Evolutionary conservation across 1,284 basidiomycete genomes (phyloP), one percentile per base, ranked within the genome.

Genomic region (Megacollybia platyphylla): DNA sequence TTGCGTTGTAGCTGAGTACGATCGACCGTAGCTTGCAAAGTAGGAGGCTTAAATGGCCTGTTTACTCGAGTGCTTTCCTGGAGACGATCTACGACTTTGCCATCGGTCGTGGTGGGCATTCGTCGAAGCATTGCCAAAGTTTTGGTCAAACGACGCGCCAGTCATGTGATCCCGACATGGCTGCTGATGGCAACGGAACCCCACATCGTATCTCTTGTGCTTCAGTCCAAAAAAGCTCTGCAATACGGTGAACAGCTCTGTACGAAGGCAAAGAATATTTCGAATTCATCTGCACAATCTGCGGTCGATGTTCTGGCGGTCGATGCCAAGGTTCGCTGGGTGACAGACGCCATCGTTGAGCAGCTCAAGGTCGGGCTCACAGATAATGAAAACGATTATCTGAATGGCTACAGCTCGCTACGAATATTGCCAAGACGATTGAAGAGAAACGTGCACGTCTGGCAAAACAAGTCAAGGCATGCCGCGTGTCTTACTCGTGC

Each of bases 1-100:
- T 91, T 92, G 24, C 88, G 72, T 45, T 72, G 67, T 0, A 83
- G 82, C 49, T 85, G 75, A 6, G 68, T 65, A 36, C 76, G 72
- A 32, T 75, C 70, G n/a, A 63, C 52, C 10, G 64, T 53, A 43
- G 57, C 56, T 35, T 67, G 57, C 20, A 68, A 53, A 2, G 79
- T 71, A 2, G 87, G 88, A 2, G 79, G 66, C 54, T 87, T 88
- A 70, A 89, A 91, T 0, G 84, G 87, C 52, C 82, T 83, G 61
- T 76, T 80, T 37, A 87, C 61, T 35, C 82, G 72, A 15, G 62
- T 65, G 51, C 79, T 86, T 54, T 85, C 83, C 45, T 77, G 75
- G 0, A 83, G 68, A 49, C 76, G 64, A 50, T 83, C 76, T 5
- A 85, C 64, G 8, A 65, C 57, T 51, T 73, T 75, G 24, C 83